These are phyloP conservation scores for Craterostigma plantagineum DNA, from an alignment of 257 asterid genomes.

Conservation along the genomic window DNA sequence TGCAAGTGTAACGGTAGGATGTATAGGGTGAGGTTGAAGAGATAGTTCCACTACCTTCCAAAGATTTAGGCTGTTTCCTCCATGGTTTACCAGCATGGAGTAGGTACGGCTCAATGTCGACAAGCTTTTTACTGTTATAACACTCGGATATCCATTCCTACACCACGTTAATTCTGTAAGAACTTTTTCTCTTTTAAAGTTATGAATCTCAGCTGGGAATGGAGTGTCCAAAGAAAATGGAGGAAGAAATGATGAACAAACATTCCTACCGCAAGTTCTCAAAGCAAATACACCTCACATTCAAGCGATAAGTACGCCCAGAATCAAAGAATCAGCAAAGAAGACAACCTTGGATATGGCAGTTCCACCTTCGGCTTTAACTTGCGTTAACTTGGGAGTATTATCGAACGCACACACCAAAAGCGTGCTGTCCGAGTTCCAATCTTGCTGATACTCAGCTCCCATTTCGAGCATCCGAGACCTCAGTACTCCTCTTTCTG, in stretches of 20 bases:
- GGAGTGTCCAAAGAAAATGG: too few relatives aligned
- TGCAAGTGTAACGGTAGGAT: too few relatives aligned
- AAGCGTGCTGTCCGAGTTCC: slow-evolving; percentile 71
- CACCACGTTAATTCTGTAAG: slow-evolving; percentile 6
- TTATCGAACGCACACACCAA: slow-evolving; percentile 68
- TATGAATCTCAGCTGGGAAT: too few relatives aligned
- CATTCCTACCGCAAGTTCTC: too few relatives aligned
- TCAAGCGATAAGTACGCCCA: too few relatives aligned
- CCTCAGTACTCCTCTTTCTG: slow-evolving; percentile 62
- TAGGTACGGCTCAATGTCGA: slow-evolving; percentile 57
- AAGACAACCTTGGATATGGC: slow-evolving; percentile 58
- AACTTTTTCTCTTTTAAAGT: too few relatives aligned
- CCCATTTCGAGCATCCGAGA: slow-evolving; percentile 93
- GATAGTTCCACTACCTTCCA: too few relatives aligned
- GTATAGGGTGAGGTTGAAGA: too few relatives aligned
- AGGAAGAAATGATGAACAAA: too few relatives aligned
- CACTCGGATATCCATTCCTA: slow-evolving; percentile 89
- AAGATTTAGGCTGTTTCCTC: slow-evolving; percentile 33
- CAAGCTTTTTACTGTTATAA: slow-evolving; percentile 43
- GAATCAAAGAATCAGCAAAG: not conserved
- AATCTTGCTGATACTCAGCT: slow-evolving; percentile 77
- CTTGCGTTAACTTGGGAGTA: slow-evolving; percentile 90
- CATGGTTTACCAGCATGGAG: slow-evolving; percentile 96
- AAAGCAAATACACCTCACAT: too few relatives aligned
- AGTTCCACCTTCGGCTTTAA: slow-evolving; percentile 72